A percentile compares a stretch with the other conserved stretches of the same genome.
phyloP scores from a whole-genome alignment of 768 basidiomycete species.

The Lentinus tigrinus region DNA sequence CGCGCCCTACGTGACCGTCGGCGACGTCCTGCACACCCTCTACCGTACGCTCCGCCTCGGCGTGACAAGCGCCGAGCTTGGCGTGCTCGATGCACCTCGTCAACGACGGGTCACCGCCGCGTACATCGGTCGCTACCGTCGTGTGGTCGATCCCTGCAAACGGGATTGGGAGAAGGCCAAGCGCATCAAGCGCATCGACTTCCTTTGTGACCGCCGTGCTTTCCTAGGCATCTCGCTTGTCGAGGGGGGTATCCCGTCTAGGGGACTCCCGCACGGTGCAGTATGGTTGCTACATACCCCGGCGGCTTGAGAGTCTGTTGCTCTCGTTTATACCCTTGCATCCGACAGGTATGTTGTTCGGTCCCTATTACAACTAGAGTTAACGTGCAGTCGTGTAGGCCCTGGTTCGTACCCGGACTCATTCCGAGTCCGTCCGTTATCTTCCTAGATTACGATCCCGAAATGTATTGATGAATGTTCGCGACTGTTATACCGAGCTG shows the following conservation, averaged over 20 bases:
- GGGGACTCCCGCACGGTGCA: conserved; percentile 15
- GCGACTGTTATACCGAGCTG: too few relatives aligned
- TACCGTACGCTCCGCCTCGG: conserved; percentile 43
- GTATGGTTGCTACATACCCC: conserved; percentile 20
- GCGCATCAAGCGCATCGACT: conserved; percentile 56
- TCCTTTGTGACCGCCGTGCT: conserved; percentile 34
- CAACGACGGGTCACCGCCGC: conserved; percentile 38
- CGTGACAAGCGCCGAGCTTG: conserved; percentile 43
- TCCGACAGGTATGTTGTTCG: too few relatives aligned
- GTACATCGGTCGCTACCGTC: conserved; percentile 40
- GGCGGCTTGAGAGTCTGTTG: conserved; percentile 13
- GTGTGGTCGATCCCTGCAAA: conserved; percentile 29
- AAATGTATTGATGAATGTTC: too few relatives aligned
- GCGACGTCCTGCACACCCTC: conserved; percentile 48
- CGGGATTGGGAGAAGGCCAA: conserved; percentile 42
- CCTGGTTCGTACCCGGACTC: too few relatives aligned
- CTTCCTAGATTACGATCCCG: too few relatives aligned
- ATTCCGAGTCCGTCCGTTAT: too few relatives aligned
- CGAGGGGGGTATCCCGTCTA: conserved; percentile 13
- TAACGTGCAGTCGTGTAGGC: too few relatives aligned
- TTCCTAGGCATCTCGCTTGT: conserved; percentile 23
- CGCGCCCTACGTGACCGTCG: conserved; percentile 36
- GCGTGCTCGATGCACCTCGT: conserved; percentile 29
- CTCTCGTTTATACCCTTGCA: too few relatives aligned
- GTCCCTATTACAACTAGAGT: too few relatives aligned